These are phyloP conservation scores for Diaporthe ampelina DNA, from an alignment of 2,329 filamentous ascomycete genomes.

Conservation along the genomic window DNA sequence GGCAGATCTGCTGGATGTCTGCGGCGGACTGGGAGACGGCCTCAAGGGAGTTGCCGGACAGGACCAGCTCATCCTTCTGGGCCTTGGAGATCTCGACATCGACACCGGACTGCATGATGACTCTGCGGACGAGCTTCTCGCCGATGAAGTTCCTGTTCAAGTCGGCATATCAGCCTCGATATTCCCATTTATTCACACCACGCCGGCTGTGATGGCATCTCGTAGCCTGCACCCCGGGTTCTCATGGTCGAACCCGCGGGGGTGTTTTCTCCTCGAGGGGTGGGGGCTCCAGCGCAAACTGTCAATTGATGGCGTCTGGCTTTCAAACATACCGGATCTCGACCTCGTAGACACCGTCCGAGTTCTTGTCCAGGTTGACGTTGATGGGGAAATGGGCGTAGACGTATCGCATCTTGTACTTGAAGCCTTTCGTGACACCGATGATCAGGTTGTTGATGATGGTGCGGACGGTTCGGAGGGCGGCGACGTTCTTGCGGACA, in stretches of 20 bases:
- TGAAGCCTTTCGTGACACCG: slow-evolving; percentile 98
- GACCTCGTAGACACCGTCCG: slow-evolving; percentile 88
- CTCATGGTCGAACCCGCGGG: neutral
- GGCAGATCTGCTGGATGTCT: slow-evolving; percentile 99
- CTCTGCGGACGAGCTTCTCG: slow-evolving; percentile 98
- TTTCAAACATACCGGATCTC: slow-evolving; percentile 87
- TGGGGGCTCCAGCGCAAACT: neutral
- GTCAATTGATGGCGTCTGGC: neutral
- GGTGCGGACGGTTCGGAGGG: slow-evolving; percentile 97
- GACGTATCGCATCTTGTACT: slow-evolving; percentile 99
- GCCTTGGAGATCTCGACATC: slow-evolving; percentile 90
- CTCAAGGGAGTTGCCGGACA: slow-evolving; percentile 96
- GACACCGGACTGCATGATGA: slow-evolving; percentile 91
- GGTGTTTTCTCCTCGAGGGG: no score
- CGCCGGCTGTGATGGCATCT: neutral
- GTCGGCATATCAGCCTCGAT: slow-evolving; percentile 26
- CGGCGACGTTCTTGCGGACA: slow-evolving; percentile 96
- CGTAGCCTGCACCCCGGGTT: neutral
- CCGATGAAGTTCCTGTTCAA: slow-evolving; percentile 91
- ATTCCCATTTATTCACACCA: neutral
- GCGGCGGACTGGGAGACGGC: slow-evolving; percentile 97
- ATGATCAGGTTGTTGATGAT: slow-evolving; percentile 99
- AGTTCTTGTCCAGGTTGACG: slow-evolving; percentile 98
- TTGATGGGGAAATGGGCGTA: slow-evolving; percentile 99
- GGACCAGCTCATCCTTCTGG: slow-evolving; percentile 97